Conservation (phyloP, 2,329 filamentous ascomycete species). For the Penicillium thymicola region DNA sequence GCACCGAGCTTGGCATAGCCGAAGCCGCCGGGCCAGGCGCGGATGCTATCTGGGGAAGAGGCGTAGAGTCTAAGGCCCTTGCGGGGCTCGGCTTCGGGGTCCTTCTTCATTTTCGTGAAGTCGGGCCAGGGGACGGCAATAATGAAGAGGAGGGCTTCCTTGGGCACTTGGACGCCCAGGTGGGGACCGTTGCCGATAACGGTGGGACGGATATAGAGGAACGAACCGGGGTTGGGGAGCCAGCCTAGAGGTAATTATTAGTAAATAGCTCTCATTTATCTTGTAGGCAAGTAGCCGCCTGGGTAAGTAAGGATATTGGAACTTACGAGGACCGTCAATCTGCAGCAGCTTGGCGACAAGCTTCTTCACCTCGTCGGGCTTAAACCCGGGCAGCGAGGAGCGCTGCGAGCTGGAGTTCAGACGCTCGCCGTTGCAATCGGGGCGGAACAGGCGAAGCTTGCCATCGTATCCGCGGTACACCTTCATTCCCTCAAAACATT, state of each 20-base stretch:
- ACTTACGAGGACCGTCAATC: constrained; percentile 53
- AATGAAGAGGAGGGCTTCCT: constrained; percentile 84
- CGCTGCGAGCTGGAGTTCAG: constrained; percentile 56
- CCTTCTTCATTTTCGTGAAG: constrained; percentile 25
- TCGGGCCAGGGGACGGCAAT: constrained; percentile 54
- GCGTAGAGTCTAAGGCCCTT: constrained; percentile 67
- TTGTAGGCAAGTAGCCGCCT: neutral
- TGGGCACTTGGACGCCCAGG: constrained; percentile 75
- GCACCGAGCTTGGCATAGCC: constrained; percentile 90
- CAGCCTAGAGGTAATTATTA: constrained; percentile 54
- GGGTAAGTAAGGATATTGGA: constrained; percentile 39
- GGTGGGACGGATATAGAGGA: constrained; percentile 81
- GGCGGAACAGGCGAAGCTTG: constrained; percentile 73
- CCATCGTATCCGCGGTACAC: constrained; percentile 66
- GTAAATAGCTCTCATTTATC: neutral
- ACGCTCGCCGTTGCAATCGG: constrained; percentile 66
- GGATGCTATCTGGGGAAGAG: constrained; percentile 74
- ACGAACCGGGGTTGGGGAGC: constrained; percentile 69
- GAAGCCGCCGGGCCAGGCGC: constrained; percentile 91
- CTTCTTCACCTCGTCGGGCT: constrained; percentile 67
- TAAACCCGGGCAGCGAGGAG: constrained; percentile 72
- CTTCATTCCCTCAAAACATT: constrained; percentile 88
- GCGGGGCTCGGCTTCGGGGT: constrained; percentile 15
- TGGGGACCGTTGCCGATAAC: constrained; percentile 79
- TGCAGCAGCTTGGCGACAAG: constrained; percentile 69